A percentile compares a stretch with the other conserved stretches of the same genome.
These are phyloP conservation scores for Pyrenochaeta sp. DNA, from an alignment of 2,329 filamentous ascomycete species.

Conservation along the genomic window DNA sequence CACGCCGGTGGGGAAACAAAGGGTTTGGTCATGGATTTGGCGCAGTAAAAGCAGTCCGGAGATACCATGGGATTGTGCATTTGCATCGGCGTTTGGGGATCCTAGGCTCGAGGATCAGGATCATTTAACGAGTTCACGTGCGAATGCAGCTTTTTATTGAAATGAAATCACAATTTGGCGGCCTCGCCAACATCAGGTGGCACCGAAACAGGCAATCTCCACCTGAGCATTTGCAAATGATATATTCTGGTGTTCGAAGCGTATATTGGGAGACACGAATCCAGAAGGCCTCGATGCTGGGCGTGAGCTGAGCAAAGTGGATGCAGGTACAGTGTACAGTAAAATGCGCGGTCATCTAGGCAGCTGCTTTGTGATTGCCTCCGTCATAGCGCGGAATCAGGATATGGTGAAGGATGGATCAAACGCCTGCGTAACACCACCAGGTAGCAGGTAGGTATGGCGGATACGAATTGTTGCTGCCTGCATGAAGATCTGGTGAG, in stretches of 20 bases:
- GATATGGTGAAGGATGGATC: not conserved
- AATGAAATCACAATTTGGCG: conserved; percentile 8
- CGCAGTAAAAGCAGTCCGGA: conserved; percentile 22
- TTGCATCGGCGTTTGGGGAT: conserved; percentile 30
- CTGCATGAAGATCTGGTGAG: conserved; percentile 9
- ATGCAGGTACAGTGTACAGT: conserved; percentile 1
- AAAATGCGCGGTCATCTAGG: conserved; percentile 1
- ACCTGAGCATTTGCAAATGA: not conserved
- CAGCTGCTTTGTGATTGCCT: not conserved
- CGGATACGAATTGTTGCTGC: conserved; percentile 13
- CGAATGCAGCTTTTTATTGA: conserved; percentile 15
- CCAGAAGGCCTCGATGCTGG: not conserved
- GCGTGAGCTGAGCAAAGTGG: not conserved
- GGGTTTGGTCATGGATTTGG: conserved; percentile 4
- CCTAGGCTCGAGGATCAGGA: conserved; percentile 15
- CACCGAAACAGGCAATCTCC: conserved; percentile 5
- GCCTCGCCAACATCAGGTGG: not conserved
- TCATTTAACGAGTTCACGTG: conserved; percentile 25
- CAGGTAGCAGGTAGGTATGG: not conserved
- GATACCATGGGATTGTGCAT: conserved; percentile 32
- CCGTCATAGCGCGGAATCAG: conserved; percentile 3
- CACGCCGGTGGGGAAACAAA: not conserved
- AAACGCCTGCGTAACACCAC: not conserved
- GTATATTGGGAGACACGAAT: not conserved
- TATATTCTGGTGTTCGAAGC: not conserved